These are phyloP conservation scores for Aspergillus conjunctus DNA, from an alignment of 495 filamentous ascomycete species.

Conservation along the genomic window DNA sequence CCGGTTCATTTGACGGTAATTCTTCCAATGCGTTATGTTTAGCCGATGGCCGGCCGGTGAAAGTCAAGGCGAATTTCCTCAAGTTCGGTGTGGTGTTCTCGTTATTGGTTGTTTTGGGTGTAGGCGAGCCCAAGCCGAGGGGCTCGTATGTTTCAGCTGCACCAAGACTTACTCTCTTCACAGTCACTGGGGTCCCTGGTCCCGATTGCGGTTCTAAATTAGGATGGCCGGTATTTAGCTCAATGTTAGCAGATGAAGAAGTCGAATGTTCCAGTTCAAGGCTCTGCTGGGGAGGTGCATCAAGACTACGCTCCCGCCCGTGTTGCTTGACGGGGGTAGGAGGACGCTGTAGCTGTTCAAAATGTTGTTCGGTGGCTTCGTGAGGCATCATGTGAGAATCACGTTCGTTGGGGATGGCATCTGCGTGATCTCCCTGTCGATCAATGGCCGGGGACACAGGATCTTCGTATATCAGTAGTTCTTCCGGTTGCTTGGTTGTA, in stretches of 20 bases:
- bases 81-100: conserved; percentile 31
- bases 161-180: background rate
- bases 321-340: background rate
- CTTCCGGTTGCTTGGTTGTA: background rate
- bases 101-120: conserved; percentile 23
- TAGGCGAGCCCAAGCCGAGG: background rate
- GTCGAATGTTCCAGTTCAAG: background rate
- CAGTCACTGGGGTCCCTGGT: background rate
- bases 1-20: conserved; percentile 37
- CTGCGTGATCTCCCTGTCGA: background rate
- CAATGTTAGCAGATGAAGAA: background rate
- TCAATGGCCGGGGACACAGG: conserved; percentile 25
- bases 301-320: background rate
- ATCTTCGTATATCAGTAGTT: conserved; percentile 47
- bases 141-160: background rate
- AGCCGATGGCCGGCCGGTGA: conserved; percentile 24
- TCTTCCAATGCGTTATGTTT: conserved; percentile 33
- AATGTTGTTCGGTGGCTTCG: background rate
- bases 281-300: background rate
- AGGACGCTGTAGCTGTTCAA: background rate
- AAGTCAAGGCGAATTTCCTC: conserved; percentile 10
- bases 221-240: background rate
- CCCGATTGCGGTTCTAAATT: background rate
- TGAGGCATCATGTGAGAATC: background rate
- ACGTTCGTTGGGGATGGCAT: background rate